Conservation (phyloP, 257 asterid genomes). For the Rauvolfia tetraphylla region DNA sequence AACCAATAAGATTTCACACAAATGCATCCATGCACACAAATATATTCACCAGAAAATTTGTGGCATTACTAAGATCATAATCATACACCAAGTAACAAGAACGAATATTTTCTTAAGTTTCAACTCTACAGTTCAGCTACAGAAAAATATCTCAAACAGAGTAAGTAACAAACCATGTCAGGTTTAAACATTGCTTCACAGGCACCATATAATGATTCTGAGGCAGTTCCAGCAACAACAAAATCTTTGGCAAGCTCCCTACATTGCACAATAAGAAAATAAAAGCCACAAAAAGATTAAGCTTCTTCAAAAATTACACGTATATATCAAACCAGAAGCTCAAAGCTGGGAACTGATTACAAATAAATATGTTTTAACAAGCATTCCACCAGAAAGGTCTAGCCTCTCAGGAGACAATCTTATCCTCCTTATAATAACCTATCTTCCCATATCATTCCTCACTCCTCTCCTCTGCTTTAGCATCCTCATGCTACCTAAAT, state of each 20-base stretch:
- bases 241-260: constrained; percentile 99
- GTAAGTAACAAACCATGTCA: constrained; percentile 62
- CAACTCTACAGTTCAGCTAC: not conserved
- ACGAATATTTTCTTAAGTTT: not conserved
- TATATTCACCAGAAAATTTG: not conserved
- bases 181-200: constrained; percentile 98
- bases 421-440: not conserved
- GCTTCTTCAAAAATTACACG: not conserved
- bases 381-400: not conserved
- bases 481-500: not conserved
- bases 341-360: not conserved
- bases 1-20: not conserved
- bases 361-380: too few species aligned
- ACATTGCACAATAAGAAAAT: constrained; percentile 20
- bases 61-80: not conserved
- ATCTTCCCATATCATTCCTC: not conserved
- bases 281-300: not conserved
- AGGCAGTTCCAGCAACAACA: constrained; percentile 95
- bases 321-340: not conserved
- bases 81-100: not conserved
- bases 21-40: not conserved
- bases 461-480: not conserved
- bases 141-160: constrained; percentile 1
- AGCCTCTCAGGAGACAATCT: not conserved
- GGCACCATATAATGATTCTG: constrained; percentile 97